Evolutionary conservation across 805 yeast species (phyloP).

Genomic region (Ogataea philodendri): DNA sequence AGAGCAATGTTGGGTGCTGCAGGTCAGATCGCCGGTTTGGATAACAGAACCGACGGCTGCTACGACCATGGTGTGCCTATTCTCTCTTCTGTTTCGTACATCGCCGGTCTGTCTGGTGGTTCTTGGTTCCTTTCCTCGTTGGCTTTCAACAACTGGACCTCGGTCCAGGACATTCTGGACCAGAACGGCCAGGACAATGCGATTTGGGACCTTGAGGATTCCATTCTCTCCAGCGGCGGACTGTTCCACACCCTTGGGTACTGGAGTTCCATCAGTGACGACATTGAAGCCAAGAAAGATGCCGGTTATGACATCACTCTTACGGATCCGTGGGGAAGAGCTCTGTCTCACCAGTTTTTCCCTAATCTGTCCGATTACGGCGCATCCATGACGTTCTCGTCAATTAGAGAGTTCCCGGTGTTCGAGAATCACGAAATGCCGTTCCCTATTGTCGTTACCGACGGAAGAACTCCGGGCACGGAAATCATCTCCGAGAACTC

Average conservation of each 20-base stretch:
- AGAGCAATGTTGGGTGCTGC: constrained; percentile 87
- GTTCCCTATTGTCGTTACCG: constrained; percentile 64
- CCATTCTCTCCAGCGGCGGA: constrained; percentile 65
- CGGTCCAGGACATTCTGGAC: constrained; percentile 58
- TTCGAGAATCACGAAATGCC: constrained; percentile 66
- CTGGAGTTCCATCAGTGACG: constrained; percentile 54
- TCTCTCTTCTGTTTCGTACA: constrained; percentile 64
- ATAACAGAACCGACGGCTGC: constrained; percentile 61
- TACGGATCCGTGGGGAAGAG: constrained; percentile 81
- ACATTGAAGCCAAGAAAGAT: constrained; percentile 46
- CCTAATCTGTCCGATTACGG: constrained; percentile 58
- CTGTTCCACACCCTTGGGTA: constrained; percentile 49
- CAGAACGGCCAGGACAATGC: constrained; percentile 37
- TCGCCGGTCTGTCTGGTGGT: constrained; percentile 82
- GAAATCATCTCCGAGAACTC: constrained; percentile 59
- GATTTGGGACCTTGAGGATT: constrained; percentile 68
- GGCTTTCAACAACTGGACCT: constrained; percentile 68
- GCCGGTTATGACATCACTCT: constrained; percentile 71
- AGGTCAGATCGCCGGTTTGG: constrained; percentile 77
- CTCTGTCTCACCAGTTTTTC: constrained; percentile 71
- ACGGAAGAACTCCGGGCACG: constrained; percentile 66
- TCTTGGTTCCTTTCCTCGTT: constrained; percentile 76
- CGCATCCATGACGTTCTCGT: constrained; percentile 58
- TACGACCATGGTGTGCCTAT: constrained; percentile 65
- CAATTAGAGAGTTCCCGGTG: constrained; percentile 57